Conservation (phyloP, 2,329 filamentous ascomycete species). For the Colletotrichum horii region DNA sequence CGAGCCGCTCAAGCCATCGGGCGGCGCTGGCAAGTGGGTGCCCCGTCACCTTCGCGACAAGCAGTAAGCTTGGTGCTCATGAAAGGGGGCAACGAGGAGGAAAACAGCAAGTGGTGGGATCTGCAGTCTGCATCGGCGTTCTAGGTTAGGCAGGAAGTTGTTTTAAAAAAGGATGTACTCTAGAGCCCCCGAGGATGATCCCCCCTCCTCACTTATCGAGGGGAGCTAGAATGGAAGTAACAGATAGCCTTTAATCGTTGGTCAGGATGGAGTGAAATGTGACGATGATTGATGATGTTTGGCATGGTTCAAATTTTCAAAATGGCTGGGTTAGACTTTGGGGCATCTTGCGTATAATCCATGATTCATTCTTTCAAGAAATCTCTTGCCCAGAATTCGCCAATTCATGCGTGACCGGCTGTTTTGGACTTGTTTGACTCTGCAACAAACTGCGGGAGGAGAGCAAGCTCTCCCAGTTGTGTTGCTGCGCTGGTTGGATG, state of each 20-base stretch:
- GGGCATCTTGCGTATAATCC: not conserved
- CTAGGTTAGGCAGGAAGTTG: slow-evolving; percentile 35
- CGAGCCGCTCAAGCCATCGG: slow-evolving; percentile 58
- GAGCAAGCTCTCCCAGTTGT: not conserved
- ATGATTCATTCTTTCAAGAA: not conserved
- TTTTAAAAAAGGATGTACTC: slow-evolving; percentile 40
- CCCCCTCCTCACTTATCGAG: slow-evolving; percentile 30
- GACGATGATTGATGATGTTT: slow-evolving; percentile 12
- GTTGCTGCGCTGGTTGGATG: not conserved
- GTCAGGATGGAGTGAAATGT: slow-evolving; percentile 16
- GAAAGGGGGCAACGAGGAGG: slow-evolving; percentile 27
- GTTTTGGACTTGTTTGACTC: not conserved
- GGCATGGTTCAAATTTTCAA: not conserved
- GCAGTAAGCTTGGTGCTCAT: slow-evolving; percentile 38
- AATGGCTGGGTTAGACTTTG: not conserved
- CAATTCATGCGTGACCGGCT: not conserved
- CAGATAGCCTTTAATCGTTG: slow-evolving; percentile 20
- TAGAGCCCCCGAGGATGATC: slow-evolving; percentile 36
- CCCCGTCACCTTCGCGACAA: slow-evolving; percentile 50
- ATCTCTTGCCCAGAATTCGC: not conserved
- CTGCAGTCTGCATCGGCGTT: slow-evolving; percentile 42
- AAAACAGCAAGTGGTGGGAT: slow-evolving; percentile 9
- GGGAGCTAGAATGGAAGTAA: slow-evolving; percentile 28
- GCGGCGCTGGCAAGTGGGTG: slow-evolving; percentile 64
- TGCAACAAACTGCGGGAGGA: not conserved